Percentiles rank a stretch among this genome's conserved stretches.
These are phyloP conservation scores for Emmonsia crescens DNA, from an alignment of 2,329 filamentous ascomycete species.

Conservation along the genomic window DNA sequence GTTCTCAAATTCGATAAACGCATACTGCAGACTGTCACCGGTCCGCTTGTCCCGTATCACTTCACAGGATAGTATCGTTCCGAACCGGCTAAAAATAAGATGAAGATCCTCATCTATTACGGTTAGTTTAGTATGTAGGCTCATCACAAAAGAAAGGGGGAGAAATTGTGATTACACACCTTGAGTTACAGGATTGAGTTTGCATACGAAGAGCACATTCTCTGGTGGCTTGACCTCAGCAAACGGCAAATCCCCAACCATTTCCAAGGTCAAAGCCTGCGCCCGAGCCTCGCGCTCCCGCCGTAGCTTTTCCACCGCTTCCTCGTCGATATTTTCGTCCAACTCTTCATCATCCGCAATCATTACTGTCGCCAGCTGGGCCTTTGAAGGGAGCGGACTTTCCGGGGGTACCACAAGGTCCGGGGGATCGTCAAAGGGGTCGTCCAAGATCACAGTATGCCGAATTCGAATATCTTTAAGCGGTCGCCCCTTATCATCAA, in stretches of 20 bases:
- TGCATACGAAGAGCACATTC: constrained; percentile 96
- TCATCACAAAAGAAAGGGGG: not conserved
- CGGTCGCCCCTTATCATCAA: constrained; percentile 75
- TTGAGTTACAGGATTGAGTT: constrained; percentile 90
- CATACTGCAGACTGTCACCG: constrained; percentile 90
- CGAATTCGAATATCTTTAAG: constrained; percentile 91
- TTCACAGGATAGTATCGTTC: constrained; percentile 88
- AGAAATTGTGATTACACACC: constrained; percentile 25
- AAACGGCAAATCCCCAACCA: constrained; percentile 95
- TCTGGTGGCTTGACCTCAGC: constrained; percentile 95
- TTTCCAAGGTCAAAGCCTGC: constrained; percentile 88
- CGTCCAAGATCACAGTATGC: constrained; percentile 84
- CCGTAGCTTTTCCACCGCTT: constrained; percentile 65
- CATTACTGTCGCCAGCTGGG: constrained; percentile 80
- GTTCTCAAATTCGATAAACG: constrained; percentile 93
- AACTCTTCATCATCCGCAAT: constrained; percentile 83
- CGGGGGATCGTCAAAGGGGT: constrained; percentile 75
- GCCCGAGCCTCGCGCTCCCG: constrained; percentile 85
- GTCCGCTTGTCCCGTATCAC: constrained; percentile 91
- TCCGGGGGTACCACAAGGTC: constrained; percentile 65
- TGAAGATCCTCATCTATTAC: constrained; percentile 71
- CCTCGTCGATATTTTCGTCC: constrained; percentile 68
- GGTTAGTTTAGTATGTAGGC: not conserved
- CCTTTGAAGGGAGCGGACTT: constrained; percentile 70
- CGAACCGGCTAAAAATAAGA: constrained; percentile 93